These are phyloP conservation scores for Amphicarpaea edgeworthii DNA, from an alignment of 306 rosid genomes.

Conservation along the genomic window DNA sequence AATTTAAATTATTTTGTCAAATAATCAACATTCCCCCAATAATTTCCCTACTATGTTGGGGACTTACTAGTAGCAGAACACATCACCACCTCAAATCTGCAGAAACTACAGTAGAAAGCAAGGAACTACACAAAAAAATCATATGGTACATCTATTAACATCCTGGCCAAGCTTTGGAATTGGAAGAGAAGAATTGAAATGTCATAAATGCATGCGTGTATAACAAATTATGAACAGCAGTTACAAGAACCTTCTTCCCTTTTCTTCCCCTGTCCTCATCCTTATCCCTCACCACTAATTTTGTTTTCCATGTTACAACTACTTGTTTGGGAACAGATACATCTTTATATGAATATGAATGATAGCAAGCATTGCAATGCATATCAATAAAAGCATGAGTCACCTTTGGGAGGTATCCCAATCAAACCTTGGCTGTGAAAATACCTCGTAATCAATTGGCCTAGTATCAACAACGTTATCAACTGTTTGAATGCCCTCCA, in stretches of 20 bases:
- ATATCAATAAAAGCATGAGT: conserved; percentile 44
- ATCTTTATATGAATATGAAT: conserved; percentile 36
- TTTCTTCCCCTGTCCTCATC: conserved; percentile 32
- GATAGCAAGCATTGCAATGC: conserved; percentile 28
- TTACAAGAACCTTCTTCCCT: conserved; percentile 30
- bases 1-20: too few relatives aligned
- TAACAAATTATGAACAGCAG: conserved; percentile 44
- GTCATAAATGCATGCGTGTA: conserved; percentile 19
- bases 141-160: conserved; percentile 40
- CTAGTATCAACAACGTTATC: conserved; percentile 70
- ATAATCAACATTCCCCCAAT: neutral
- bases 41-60: neutral
- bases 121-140: conserved; percentile 8
- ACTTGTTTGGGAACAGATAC: conserved; percentile 37
- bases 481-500: conserved; percentile 83
- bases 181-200: conserved; percentile 35
- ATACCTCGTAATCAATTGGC: conserved; percentile 84
- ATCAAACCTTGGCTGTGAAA: conserved; percentile 90
- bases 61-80: conserved; percentile 15
- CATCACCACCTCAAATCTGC: conserved; percentile 13
- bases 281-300: conserved; percentile 12
- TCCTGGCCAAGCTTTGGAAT: conserved; percentile 34
- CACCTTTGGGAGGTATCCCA: conserved; percentile 83
- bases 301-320: neutral
- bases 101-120: conserved; percentile 2